Percentiles rank a stretch among this genome's conserved stretches.
Evolutionary conservation across 2,329 filamentous ascomycete species (phyloP).

Genomic region (Penicillium sp.): DNA sequence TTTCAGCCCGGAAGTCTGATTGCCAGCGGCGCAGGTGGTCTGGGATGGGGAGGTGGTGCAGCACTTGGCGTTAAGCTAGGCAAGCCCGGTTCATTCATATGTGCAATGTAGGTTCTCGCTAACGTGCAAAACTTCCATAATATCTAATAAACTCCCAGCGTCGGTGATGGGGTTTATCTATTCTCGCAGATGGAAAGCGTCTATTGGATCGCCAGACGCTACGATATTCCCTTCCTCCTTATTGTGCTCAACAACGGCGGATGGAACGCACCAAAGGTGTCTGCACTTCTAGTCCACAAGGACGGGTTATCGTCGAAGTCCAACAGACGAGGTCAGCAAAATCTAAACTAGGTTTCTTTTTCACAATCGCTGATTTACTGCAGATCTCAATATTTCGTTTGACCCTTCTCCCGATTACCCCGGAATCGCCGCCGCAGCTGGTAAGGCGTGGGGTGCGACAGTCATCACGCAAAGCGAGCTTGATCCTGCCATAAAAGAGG

Average conservation of each 20-base stretch:
- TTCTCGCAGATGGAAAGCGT: conserved; percentile 63
- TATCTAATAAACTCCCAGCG: conserved; percentile 24
- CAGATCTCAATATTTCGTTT: conserved; percentile 62
- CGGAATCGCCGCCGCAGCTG: conserved; percentile 62
- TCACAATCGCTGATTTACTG: conserved; percentile 32
- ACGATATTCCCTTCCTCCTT: conserved; percentile 62
- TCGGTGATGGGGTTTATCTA: conserved; percentile 65
- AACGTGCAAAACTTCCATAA: rapidly evolving
- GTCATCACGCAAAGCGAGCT: conserved; percentile 53
- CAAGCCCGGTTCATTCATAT: conserved; percentile 53
- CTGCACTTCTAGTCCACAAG: conserved; percentile 61
- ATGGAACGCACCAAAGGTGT: conserved; percentile 55
- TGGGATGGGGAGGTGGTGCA: conserved; percentile 74
- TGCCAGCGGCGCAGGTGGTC: conserved; percentile 64
- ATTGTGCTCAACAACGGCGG: conserved; percentile 67
- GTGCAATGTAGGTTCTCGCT: conserved; percentile 45
- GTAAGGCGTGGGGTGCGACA: conserved; percentile 54
- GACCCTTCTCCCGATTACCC: conserved; percentile 62
- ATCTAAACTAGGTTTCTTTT: background rate
- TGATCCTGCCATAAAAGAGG: conserved; percentile 51
- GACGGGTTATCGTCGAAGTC: conserved; percentile 58
- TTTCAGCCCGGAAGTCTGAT: conserved; percentile 17
- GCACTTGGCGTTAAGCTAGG: conserved; percentile 73
- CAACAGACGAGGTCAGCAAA: conserved; percentile 34
- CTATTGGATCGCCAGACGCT: conserved; percentile 65